Base-by-base conservation (phyloP, 225 moss, liverwort and hornwort genomes). In the Ulota crispa region DNA sequence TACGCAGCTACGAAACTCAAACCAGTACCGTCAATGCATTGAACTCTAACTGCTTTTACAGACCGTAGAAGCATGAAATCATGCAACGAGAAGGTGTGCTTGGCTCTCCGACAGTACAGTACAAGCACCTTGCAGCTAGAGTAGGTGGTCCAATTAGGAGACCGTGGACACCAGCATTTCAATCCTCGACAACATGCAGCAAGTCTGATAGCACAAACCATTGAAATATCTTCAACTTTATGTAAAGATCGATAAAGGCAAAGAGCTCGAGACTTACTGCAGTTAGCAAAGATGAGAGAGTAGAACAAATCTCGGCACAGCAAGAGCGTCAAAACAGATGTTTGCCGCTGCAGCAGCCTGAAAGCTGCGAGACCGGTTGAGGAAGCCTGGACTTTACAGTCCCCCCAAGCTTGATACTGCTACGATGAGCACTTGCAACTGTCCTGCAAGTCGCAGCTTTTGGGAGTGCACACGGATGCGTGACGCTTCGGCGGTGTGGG, bases 1-100 rank as follows among this genome's bases (percentile, higher is more conserved):
- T 70, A n/a, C 78, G 42, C n/a, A 14, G 56, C 79, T 45, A 59
- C 52, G 37, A 72, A 6, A 72, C 72, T 72, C 53, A 10, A 53
- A 26, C 47, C 30, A 80, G 30, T 47, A 31, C 45, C 13, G 4
- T 3, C 31, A 20, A 19, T 0, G 24, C 32, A 23, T 50, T 27
- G 50, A 21, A 52, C 52, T 52, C 63, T 72, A 53, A 37, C 64
- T 36, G 37, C 39, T 28, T 64, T 39, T 9, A 20, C 13, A 64
- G 53, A 80, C 80, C 3, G 32, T 60, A n/a, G 27, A 32, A 60
- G 9, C 32, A 62, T 3, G 52, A 63, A 37, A 80, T 36, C 14
- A 20, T 19, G 60, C 21, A 62, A 19, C 18, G 62, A 52, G 45
- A 20, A 64, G 24, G 7, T 2, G 19, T 7, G n/a, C 30, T 11